A percentile compares a stretch with the other conserved stretches of the same genome.
Evolutionary conservation across 352 stramenopile genomes (phyloP).

Genomic region (Phytophthora boehmeriae): DNA sequence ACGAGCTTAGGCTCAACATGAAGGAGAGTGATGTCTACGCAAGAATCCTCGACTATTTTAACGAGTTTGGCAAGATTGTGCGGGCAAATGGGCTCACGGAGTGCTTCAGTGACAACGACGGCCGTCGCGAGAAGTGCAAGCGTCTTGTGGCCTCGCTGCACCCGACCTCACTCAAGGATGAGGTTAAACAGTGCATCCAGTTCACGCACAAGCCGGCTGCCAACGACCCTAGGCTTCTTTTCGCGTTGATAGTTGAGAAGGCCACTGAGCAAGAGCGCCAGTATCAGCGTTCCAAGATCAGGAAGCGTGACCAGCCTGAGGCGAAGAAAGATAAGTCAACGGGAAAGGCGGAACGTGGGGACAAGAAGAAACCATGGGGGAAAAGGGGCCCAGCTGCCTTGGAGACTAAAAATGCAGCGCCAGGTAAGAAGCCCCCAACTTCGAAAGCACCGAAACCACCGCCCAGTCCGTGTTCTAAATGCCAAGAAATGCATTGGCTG

Average conservation of each 20-base stretch:
- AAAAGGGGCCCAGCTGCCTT: background rate
- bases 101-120: background rate
- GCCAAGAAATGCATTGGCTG: no score
- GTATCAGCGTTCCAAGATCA: background rate
- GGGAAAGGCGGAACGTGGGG: background rate
- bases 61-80: background rate
- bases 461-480: no score
- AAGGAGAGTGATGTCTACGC: background rate
- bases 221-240: background rate
- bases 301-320: background rate
- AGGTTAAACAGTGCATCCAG: constrained; percentile 6
- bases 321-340: background rate
- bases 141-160: background rate
- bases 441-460: no score
- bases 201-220: constrained; percentile 1
- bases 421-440: no score
- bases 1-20: background rate
- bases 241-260: background rate
- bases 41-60: background rate
- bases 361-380: background rate
- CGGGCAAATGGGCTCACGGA: background rate
- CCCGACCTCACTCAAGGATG: constrained; percentile 1
- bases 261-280: background rate
- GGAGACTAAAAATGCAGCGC: background rate
- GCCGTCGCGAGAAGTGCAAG: constrained; percentile 4